Evolutionary conservation across 1,284 basidiomycete species (phyloP).

Genomic region (Schizophyllum amplum): DNA sequence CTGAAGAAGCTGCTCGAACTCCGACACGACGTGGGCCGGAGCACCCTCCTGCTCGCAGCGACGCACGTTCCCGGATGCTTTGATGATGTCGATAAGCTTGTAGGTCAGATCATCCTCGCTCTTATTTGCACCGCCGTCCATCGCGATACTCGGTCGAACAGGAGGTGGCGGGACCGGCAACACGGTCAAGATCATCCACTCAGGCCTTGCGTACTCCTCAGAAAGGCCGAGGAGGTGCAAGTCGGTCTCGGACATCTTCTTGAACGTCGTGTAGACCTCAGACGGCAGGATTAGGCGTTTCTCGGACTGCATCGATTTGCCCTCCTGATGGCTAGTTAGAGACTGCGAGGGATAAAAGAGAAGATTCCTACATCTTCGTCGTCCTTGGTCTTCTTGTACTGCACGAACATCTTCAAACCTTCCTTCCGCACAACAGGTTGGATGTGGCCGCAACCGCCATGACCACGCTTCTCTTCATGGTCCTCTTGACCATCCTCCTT

Average conservation of each 20-base stretch:
- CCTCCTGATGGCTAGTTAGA: slow-evolving; percentile 46
- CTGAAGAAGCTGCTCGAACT: slow-evolving; percentile 95
- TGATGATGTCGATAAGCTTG: slow-evolving; percentile 96
- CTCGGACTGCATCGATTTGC: slow-evolving; percentile 83
- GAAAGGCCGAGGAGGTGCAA: slow-evolving; percentile 90
- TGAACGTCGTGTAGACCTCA: slow-evolving; percentile 87
- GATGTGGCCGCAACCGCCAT: slow-evolving; percentile 89
- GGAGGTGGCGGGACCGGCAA: slow-evolving; percentile 97
- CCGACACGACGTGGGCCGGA: slow-evolving; percentile 91
- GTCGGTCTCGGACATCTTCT: slow-evolving; percentile 89
- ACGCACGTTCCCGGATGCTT: slow-evolving; percentile 87
- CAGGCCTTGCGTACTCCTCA: slow-evolving; percentile 94
- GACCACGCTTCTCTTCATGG: slow-evolving; percentile 75
- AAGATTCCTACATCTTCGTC: slow-evolving; percentile 76
- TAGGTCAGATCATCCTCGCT: slow-evolving; percentile 99
- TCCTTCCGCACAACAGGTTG: slow-evolving; percentile 94
- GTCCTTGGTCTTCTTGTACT: slow-evolving; percentile 89
- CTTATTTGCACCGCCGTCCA: slow-evolving; percentile 91
- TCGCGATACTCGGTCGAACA: slow-evolving; percentile 94
- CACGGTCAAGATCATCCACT: slow-evolving; percentile 99
- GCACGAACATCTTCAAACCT: slow-evolving; percentile 90
- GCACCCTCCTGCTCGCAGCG: slow-evolving; percentile 97
- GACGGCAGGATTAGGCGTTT: slow-evolving; percentile 83
- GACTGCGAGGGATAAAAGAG: slow-evolving; percentile 6
- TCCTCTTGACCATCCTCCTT: slow-evolving; percentile 79